Percentiles rank a stretch among this genome's conserved stretches.
These are phyloP conservation scores for Fusarium setosum DNA, from an alignment of 2,329 filamentous ascomycete species.

Conservation along the genomic window DNA sequence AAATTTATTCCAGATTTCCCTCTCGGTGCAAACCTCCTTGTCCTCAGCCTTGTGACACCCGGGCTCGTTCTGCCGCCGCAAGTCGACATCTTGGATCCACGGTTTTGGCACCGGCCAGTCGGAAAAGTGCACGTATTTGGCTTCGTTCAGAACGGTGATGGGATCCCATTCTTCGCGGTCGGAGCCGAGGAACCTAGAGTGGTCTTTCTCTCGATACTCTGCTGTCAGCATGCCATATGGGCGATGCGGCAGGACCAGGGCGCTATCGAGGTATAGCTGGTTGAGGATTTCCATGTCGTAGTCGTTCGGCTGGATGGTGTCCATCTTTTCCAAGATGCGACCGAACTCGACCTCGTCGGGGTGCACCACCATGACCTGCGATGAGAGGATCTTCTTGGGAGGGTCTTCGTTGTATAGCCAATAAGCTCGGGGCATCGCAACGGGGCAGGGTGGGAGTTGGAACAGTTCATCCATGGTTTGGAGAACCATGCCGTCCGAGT, in stretches of 20 bases:
- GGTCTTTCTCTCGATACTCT: conserved; percentile 69
- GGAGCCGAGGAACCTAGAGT: conserved; percentile 54
- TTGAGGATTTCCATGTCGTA: conserved; percentile 79
- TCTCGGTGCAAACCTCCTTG: conserved; percentile 6
- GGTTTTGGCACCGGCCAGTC: conserved; percentile 78
- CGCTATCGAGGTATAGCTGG: conserved; percentile 67
- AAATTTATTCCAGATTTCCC: conserved; percentile 30
- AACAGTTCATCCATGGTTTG: conserved; percentile 78
- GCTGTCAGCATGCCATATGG: conserved; percentile 71
- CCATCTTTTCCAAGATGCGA: conserved; percentile 47
- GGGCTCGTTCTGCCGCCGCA: conserved; percentile 5
- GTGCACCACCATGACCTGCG: conserved; percentile 68
- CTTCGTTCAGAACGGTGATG: conserved; percentile 62
- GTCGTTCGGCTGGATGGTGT: conserved; percentile 46
- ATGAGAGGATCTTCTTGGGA: conserved; percentile 64
- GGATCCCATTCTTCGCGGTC: conserved; percentile 69
- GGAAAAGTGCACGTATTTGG: conserved; percentile 77
- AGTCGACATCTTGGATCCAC: conserved; percentile 45
- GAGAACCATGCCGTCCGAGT: conserved; percentile 75
- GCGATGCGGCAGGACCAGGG: conserved; percentile 72
- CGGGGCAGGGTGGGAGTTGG: conserved; percentile 68
- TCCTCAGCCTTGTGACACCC: not conserved
- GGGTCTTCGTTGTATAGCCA: conserved; percentile 66
- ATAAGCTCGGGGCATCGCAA: conserved; percentile 79
- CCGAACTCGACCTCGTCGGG: conserved; percentile 65